Base-by-base conservation (phyloP, 2,329 filamentous ascomycete species). In the Cercospora janseana region DNA sequence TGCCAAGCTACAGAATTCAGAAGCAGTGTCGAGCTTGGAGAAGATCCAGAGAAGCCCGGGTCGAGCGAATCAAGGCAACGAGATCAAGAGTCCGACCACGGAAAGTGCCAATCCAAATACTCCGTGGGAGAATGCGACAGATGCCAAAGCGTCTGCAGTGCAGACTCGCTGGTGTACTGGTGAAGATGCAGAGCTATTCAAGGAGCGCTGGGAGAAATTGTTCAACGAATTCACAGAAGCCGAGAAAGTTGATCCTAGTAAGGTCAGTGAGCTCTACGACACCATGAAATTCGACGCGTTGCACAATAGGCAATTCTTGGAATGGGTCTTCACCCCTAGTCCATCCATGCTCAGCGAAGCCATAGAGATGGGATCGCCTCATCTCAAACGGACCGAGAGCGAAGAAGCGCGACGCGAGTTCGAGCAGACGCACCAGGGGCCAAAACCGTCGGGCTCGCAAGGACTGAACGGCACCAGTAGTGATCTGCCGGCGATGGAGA, bases 261-360 rank as follows among this genome's bases (percentile, higher is more conserved):
- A 98, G 74, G 92, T 98, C 55, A 96, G 90, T 4, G 93, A 98
- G 72, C 79, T 98, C 2, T 98, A 98, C 69, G 93, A 98, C 69
- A 97, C 92, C 15, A 97, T 98, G 93, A 98, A 98, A 70, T 98
- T 97, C 58, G 93, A 98, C 68, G 93, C 93, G 1, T 77, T 98
- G 10, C 94, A 98, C 71, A 98, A 98, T 66, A 84, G 93, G 2
- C 88, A 90, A 56, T 98, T 98, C 64, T 75, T 98, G 3, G 93
- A 98, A 69, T 97, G 93, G 88, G 86, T 96, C 0, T 98, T 98
- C 62, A 95, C 90, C 12, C 93, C 93, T 1, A 85, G 88, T 26
- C 84, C 82, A 62, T 79, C 77, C 51, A 88, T 95, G 71, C 74
- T 92, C 8, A 86, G 87, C 46, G 87, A 92, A 45, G 66, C 72